Base-by-base conservation (phyloP, 306 rosid species). In the Sicyos edulis region DNA sequence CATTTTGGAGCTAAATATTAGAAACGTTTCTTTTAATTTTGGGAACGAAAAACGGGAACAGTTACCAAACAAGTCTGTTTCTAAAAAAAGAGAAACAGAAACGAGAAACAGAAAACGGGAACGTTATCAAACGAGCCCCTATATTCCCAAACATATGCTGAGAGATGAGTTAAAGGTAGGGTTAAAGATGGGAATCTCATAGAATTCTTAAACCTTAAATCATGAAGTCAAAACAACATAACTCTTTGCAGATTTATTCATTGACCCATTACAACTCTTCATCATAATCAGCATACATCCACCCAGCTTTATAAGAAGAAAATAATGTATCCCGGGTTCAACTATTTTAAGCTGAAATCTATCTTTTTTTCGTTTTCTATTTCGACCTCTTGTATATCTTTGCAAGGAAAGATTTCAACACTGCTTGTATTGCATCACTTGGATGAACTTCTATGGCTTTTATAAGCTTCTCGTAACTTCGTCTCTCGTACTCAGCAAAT, bases 301-400 rank as follows among this genome's bases (percentile, higher is more conserved):
- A 26, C 32, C 32, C 32, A 26, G 32, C 32, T 26, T 26, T 26
- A 26, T 26, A 26, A 26, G 32, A 26, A 26, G 32, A 26, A 26
- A 26, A 26, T 26, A 26, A 26, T 26, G 40, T 61, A 45, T n/a
- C 16, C 68, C 51, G 29, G 26, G 2, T 0, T 10, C 8, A 9
- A 63, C 51, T 3, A 16, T 63, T 17, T 10, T 45, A 5, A 4
- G 3, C 7, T 54, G 1, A 40, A 10, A 29, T 64, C n/a, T 4
- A 40, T 42, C 32, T 16, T 37, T 5, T 20, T 10, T 44, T 20
- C n/a, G 37, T 29, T 73, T 63, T 42, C 82, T 86, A 93, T 75
- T 93, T 95, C 82, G 83, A 85, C 85, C 99, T 86, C 88, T 85
- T 87, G 91, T 91, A 91, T 56, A 95, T 91, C 80, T 95, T 91